Evolutionary conservation across 2,329 filamentous ascomycete species (phyloP), one percentile per base, ranked within the genome.

Genomic region (Leptographium lundbergii): DNA sequence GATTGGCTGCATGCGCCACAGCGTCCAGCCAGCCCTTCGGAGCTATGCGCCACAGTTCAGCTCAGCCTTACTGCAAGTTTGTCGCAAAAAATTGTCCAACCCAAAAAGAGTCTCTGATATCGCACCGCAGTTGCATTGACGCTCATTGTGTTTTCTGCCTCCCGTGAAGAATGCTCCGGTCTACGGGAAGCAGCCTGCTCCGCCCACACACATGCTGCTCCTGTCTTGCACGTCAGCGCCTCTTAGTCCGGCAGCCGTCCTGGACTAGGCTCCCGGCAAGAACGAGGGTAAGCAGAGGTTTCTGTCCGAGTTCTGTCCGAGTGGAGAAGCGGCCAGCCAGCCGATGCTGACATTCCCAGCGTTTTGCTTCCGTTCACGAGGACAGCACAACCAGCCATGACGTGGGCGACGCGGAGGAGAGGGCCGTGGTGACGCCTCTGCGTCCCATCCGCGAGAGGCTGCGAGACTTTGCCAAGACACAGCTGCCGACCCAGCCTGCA

Each of bases 381-480:
- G 2, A 17, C n/a, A 29, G 48, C 13, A 51, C 48, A 4, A 9
- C 22, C 11, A 51, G 11, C 6, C 19, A 36, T 17, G 22, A 54
- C 7, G n/a, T 6, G 22, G 25, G 36, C 0, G 45, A 11, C 3
- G 36, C 6, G 4, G 22, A n/a, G 5, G 42, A 45, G 42, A 6
- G 6, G 6, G 42, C 19, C 19, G 14, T n/a, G 42, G 17, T 1
- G 42, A 45, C 25, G 5, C 24, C 19, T 6, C 52, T 24, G 9
- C 45, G 29, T 13, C 60, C 61, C 2, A 75, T 79, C 50, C 73
- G 77, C 45, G 64, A 74, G 45, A 70, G 69, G 17, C 69, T 81
- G 29, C 70, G 69, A 32, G 62, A 66, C 63, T 79, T 57, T 27
- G 60, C 27, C 22, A 34, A 29, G 4, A 22, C 27, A 6, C 34